A percentile compares a stretch with the other conserved stretches of the same genome.
Evolutionary conservation across 2,329 filamentous ascomycete species (phyloP).

Genomic region (Colletotrichum nymphaeae): DNA sequence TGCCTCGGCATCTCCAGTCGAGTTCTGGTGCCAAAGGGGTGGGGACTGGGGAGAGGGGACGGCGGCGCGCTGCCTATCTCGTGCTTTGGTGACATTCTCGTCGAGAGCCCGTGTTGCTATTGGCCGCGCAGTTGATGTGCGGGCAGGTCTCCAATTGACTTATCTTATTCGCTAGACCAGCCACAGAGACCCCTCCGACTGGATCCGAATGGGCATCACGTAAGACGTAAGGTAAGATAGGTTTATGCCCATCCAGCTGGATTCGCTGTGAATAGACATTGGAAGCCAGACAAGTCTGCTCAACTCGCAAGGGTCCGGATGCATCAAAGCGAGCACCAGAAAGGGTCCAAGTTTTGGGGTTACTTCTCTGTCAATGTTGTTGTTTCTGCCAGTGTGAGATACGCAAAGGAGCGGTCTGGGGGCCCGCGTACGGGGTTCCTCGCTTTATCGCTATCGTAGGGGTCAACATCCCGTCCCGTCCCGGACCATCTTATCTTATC

Average conservation of each 20-base stretch:
- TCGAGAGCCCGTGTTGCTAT: not conserved
- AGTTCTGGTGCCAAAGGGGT: not conserved
- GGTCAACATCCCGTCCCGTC: not conserved
- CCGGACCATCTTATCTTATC: not conserved
- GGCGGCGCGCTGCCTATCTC: not conserved
- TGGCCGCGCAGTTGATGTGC: not conserved
- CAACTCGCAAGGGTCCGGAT: not conserved
- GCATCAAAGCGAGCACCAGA: not conserved
- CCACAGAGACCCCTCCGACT: not conserved
- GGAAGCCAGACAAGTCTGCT: not conserved
- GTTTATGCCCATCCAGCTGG: not conserved
- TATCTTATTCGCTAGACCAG: not conserved
- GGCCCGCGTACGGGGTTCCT: not conserved
- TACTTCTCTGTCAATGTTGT: not conserved
- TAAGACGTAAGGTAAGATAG: not conserved
- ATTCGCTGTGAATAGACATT: not conserved
- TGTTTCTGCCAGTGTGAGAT: not conserved
- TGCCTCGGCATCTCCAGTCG: constrained; percentile 17
- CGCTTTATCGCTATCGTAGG: not conserved
- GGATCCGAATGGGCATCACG: not conserved
- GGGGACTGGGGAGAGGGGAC: too few relatives aligned
- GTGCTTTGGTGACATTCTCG: not conserved
- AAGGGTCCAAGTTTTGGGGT: not conserved
- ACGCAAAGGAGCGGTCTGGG: not conserved
- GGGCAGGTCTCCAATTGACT: not conserved